A percentile compares a stretch with the other conserved stretches of the same genome.
These are phyloP conservation scores for Gracilaria vermiculophylla DNA, from an alignment of 23 red algal species.

Conservation along the genomic window DNA sequence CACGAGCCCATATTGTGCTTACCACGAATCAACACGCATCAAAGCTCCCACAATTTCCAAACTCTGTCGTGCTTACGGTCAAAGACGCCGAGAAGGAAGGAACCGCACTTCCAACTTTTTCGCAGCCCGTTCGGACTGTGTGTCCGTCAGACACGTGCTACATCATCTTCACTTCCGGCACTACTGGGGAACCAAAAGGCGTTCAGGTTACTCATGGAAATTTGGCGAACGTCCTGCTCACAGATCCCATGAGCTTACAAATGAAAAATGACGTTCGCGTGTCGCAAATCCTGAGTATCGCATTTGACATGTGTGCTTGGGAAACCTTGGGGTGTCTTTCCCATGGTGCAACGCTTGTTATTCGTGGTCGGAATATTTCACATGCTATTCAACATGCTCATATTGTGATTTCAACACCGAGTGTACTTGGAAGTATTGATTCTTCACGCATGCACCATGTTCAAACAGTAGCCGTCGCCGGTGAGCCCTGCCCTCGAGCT, in stretches of 20 bases:
- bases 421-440: constrained; percentile 15
- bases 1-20: background rate
- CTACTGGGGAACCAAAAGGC: constrained; percentile 87
- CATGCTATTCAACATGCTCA: constrained; percentile 23
- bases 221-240: constrained; percentile 63
- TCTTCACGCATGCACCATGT: constrained; percentile 25
- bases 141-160: constrained; percentile 17
- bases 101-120: background rate
- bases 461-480: constrained; percentile 37
- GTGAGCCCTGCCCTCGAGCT: constrained; percentile 28
- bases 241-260: constrained; percentile 10
- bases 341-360: constrained; percentile 17
- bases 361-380: constrained; percentile 21
- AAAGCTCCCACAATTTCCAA: background rate
- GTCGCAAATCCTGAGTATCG: constrained; percentile 36
- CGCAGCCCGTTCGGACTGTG: background rate
- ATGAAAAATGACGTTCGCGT: constrained; percentile 1
- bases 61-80: background rate
- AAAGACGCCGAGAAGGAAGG: background rate
- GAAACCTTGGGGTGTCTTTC: constrained; percentile 30
- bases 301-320: constrained; percentile 53
- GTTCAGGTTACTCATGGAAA: constrained; percentile 72
- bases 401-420: constrained; percentile 30
- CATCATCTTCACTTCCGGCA: constrained; percentile 90
- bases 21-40: background rate